phyloP scores from a whole-genome alignment of 768 basidiomycete species.

The Leccinellum rugosiceps region DNA sequence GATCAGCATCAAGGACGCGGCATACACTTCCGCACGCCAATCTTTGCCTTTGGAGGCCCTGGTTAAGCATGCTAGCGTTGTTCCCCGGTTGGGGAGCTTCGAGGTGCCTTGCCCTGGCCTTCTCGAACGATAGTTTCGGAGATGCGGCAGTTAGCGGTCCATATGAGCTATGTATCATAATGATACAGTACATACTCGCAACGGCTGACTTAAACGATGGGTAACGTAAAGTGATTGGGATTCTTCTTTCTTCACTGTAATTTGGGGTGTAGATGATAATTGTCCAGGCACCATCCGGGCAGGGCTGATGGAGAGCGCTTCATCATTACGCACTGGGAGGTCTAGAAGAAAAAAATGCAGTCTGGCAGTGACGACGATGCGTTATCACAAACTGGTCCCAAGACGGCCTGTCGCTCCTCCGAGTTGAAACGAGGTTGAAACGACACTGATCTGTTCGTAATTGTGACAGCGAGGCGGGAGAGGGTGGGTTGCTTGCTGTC shows the following conservation, averaged over 20 bases:
- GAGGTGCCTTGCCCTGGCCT: constrained; percentile 1
- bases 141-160: not conserved
- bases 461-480: not conserved
- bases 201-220: not conserved
- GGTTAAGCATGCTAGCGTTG: not conserved
- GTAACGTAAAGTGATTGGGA: constrained; percentile 4
- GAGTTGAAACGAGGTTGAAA: not conserved
- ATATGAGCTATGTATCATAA: not conserved
- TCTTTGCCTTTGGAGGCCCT: constrained; percentile 14
- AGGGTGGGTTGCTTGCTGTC: not conserved
- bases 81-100: not conserved
- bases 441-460: not conserved
- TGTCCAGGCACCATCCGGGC: not conserved
- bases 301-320: not conserved
- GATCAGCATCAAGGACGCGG: constrained; percentile 12
- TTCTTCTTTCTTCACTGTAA: not conserved
- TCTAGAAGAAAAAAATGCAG: not conserved
- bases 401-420: not conserved
- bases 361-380: not conserved
- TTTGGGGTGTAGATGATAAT: not conserved
- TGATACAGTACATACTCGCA: not conserved
- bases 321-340: not conserved
- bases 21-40: constrained; percentile 4
- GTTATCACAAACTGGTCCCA: not conserved
- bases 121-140: constrained; percentile 1